Base-by-base conservation (phyloP, 2,329 filamentous ascomycete species). In the Microthyrium microscopicum region DNA sequence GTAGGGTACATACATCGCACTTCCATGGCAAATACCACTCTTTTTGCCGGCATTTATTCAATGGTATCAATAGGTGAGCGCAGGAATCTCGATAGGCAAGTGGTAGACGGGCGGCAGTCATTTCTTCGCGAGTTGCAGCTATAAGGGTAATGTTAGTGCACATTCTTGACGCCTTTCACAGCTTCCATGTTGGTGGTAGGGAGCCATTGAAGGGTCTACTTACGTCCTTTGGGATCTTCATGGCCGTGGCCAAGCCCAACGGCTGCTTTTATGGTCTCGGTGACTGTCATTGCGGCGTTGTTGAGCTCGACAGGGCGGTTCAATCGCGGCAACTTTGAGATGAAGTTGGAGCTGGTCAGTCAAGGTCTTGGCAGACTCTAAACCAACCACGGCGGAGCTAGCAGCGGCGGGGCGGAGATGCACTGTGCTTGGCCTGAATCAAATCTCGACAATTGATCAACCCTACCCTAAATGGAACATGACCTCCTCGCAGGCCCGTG, bases 21-120 rank as follows among this genome's bases (percentile, higher is more conserved):
- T 92, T 94, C 89, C 89, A 98, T 13, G 85, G 85, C 49, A 94
- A 62, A 58, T 93, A 98, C 65, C 79, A 95, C 42, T 83, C 79
- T 47, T 91, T 77, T 60, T 73, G 70, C 41, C 89, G 84, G 69
- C 89, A 98, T 52, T 79, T 78, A 65, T 98, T 98, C 47, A 98
- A 69, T 12, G 89, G 89, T 42, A 95, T 94, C 41, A 95, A 66
- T 29, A 98, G 77, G 60, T 89, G 75, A 41, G 85, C 89, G 64
- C 89, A 98, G 61, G 77, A 85, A 61, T 98, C 89, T 55, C 89
- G 74, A 70, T 98, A 98, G 48, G 79, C 69, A 35, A 95, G 60
- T 9, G 89, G 87, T 33, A 95, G 70, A 52, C 73, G 77, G 45
- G 85, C 85, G 50, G 83, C 82, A 52, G 81, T 77, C 87, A 95